Conservation (phyloP, 805 yeast genomes). For the Grigorovia transvaalensis region DNA sequence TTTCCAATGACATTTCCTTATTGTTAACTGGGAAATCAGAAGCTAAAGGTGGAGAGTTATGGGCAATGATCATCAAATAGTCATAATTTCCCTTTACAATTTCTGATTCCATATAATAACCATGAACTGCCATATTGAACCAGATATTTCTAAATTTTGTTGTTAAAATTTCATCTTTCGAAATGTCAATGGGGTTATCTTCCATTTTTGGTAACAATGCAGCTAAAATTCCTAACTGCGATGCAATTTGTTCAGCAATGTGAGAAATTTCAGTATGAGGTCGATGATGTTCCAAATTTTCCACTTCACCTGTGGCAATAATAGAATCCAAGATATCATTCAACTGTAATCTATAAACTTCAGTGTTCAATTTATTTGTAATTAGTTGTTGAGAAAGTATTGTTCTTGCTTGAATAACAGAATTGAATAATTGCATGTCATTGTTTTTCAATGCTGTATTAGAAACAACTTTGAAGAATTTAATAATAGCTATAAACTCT, state of each 20-base stretch:
- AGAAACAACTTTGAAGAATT: constrained; percentile 44
- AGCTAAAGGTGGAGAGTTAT: constrained; percentile 79
- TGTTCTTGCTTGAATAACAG: constrained; percentile 42
- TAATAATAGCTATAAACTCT: constrained; percentile 56
- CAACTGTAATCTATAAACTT: constrained; percentile 48
- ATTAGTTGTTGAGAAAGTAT: constrained; percentile 32
- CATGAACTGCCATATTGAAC: constrained; percentile 91
- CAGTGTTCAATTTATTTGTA: constrained; percentile 17
- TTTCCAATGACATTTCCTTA: constrained; percentile 83
- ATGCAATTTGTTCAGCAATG: constrained; percentile 58
- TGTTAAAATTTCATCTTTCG: constrained; percentile 37
- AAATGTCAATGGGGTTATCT: constrained; percentile 32
- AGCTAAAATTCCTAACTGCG: constrained; percentile 65
- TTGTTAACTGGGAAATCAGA: constrained; percentile 70
- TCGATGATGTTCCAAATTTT: constrained; percentile 64
- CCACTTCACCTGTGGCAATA: constrained; percentile 71
- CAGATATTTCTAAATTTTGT: constrained; percentile 76
- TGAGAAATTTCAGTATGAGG: constrained; percentile 61
- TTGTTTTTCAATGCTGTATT: constrained; percentile 35
- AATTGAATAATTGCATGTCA: constrained; percentile 27
- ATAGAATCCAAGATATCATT: constrained; percentile 57
- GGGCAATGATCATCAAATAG: constrained; percentile 62
- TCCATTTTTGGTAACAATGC: constrained; percentile 52
- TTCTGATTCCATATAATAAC: constrained; percentile 55
- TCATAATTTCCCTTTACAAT: constrained; percentile 37